Conservation (phyloP, 2,329 filamentous ascomycete genomes). For the Aureobasidium sp. region DNA sequence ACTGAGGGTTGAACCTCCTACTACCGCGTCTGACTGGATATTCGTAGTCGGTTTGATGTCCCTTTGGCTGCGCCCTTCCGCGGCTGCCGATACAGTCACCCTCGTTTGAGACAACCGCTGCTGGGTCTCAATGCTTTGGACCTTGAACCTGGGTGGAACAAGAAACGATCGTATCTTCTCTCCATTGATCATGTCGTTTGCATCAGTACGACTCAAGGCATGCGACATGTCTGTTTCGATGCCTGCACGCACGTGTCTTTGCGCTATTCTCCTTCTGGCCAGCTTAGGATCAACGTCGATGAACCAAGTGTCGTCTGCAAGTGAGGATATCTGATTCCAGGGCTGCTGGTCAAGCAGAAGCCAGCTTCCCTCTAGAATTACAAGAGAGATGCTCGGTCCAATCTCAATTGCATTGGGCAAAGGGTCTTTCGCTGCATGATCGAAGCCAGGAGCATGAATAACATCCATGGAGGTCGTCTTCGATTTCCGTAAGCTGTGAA, state of each 20-base stretch:
- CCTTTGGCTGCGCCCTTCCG: too few relatives aligned
- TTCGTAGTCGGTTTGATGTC: too few relatives aligned
- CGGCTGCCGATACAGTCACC: too few relatives aligned
- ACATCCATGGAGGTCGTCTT: background rate
- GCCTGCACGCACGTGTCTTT: constrained; percentile 19
- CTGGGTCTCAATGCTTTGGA: background rate
- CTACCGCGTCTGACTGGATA: too few relatives aligned
- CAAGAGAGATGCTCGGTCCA: constrained; percentile 10
- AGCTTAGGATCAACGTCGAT: constrained; percentile 34
- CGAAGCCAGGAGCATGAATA: constrained; percentile 29
- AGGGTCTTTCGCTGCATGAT: constrained; percentile 33
- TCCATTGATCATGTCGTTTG: constrained; percentile 10
- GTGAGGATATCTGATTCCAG: constrained; percentile 29
- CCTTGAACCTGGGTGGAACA: background rate
- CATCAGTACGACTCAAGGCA: background rate
- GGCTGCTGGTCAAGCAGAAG: constrained; percentile 27
- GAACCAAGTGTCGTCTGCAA: constrained; percentile 39
- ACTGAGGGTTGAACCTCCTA: too few relatives aligned
- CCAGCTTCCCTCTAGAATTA: constrained; percentile 24
- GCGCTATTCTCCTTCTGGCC: constrained; percentile 34
- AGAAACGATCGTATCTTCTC: background rate
- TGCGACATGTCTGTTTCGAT: background rate
- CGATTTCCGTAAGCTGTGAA: constrained; percentile 21
- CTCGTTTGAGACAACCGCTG: too few relatives aligned
- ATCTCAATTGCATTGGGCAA: constrained; percentile 27